phyloP scores from a whole-genome alignment of 495 filamentous ascomycete genomes.

The Trichoderma asperelloides region DNA sequence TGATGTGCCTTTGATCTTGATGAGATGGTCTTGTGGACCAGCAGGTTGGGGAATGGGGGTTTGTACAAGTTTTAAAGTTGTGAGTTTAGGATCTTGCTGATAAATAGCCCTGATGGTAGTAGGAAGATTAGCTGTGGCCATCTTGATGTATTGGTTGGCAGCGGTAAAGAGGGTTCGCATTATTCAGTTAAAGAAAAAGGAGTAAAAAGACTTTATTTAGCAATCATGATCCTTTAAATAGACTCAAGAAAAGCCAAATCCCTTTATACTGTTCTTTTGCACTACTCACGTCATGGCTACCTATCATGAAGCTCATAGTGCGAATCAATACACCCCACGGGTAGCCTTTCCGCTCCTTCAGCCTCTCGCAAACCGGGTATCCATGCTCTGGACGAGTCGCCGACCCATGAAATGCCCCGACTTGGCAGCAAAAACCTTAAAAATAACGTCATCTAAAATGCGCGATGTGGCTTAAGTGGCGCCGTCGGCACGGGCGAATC shows the following conservation, averaged over 20 bases:
- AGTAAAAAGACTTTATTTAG: background rate
- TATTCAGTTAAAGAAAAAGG: background rate
- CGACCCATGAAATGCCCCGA: background rate
- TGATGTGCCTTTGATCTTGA: slow-evolving; percentile 48
- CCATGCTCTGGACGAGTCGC: background rate
- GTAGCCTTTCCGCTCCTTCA: background rate
- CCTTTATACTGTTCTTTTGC: background rate
- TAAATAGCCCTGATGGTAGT: slow-evolving; percentile 23
- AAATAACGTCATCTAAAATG: background rate
- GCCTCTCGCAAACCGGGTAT: background rate
- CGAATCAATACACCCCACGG: background rate
- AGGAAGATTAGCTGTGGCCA: slow-evolving; percentile 18
- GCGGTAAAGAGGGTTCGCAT: background rate
- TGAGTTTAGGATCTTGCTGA: slow-evolving; percentile 18
- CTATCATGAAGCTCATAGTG: background rate
- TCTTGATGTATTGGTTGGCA: slow-evolving; percentile 9
- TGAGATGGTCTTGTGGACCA: slow-evolving; percentile 44
- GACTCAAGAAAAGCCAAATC: background rate
- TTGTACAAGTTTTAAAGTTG: slow-evolving; percentile 18
- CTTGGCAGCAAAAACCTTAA: background rate
- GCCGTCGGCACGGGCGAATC: background rate
- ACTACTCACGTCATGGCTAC: background rate
- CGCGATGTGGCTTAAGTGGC: background rate
- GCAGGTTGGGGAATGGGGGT: slow-evolving; percentile 20
- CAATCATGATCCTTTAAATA: background rate